phyloP scores from a whole-genome alignment of 192 early-diverging fungal genomes.

The Podila verticillata region DNA sequence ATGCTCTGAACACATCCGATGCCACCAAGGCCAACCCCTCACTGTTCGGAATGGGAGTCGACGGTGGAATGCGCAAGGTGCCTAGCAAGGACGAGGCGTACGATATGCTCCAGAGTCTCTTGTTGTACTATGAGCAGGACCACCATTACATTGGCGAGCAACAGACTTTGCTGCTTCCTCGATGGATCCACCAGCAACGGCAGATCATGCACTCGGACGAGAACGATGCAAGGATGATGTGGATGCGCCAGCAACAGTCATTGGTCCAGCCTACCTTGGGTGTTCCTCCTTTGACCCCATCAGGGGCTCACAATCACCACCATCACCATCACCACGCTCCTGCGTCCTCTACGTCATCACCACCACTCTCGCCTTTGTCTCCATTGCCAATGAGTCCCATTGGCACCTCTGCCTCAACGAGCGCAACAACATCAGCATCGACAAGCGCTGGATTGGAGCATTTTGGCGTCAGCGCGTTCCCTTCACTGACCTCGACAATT shows the following conservation, averaged over 20 bases:
- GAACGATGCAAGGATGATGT: constrained; percentile 25
- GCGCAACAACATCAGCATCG: constrained; percentile 9
- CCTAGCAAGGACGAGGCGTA: constrained; percentile 46
- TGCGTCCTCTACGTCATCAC: constrained; percentile 8
- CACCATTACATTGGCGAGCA: constrained; percentile 48
- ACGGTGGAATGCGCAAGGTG: constrained; percentile 49
- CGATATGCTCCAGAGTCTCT: constrained; percentile 44
- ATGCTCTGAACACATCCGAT: neutral
- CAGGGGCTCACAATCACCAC: constrained; percentile 14
- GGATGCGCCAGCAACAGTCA: constrained; percentile 19
- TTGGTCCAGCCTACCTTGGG: constrained; percentile 9
- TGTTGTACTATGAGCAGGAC: constrained; percentile 51
- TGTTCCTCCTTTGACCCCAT: neutral
- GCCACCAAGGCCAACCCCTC: neutral
- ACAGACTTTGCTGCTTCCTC: constrained; percentile 43
- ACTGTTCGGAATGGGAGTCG: constrained; percentile 44
- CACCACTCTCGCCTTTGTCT: constrained; percentile 5
- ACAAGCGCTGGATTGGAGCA: constrained; percentile 1
- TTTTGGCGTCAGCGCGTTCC: constrained; percentile 6
- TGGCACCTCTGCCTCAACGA: constrained; percentile 9
- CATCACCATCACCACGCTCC: constrained; percentile 9
- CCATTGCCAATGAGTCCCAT: constrained; percentile 25
- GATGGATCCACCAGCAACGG: constrained; percentile 50
- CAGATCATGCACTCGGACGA: constrained; percentile 39
- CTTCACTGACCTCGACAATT: constrained; percentile 19